phyloP scores from a whole-genome alignment of 148 eudicot genomes.

The Cornus suecica region DNA sequence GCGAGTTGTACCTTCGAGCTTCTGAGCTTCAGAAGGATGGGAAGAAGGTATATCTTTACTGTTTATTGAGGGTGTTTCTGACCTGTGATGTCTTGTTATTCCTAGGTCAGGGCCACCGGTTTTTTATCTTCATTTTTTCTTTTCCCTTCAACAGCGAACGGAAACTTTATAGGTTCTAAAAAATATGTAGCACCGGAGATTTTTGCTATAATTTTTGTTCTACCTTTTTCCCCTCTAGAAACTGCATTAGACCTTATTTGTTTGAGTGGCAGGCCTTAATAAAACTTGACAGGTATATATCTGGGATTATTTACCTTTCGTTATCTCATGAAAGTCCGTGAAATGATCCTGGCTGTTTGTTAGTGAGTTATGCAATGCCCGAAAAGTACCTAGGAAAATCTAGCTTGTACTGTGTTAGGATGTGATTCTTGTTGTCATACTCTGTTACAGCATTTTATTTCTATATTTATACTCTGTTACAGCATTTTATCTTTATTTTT shows the following conservation, averaged over 20 bases:
- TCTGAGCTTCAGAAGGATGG: slow-evolving; percentile 99
- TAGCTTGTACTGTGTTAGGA: not conserved
- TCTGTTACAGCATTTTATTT: not conserved
- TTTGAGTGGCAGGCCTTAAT: not conserved
- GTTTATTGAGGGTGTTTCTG: not conserved
- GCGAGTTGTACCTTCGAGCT: slow-evolving; percentile 98
- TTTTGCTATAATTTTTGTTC: not conserved
- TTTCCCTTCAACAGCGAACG: not conserved
- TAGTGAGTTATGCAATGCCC: not conserved
- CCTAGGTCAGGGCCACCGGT: not conserved
- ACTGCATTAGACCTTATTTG: not conserved
- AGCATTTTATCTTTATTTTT: not conserved
- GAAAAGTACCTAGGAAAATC: not conserved
- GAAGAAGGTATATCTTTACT: slow-evolving; percentile 62
- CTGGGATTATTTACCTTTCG: not conserved
- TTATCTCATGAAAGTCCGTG: not conserved
- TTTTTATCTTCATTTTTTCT: not conserved
- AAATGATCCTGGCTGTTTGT: not conserved
- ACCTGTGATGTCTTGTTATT: not conserved
- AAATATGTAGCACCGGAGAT: not conserved
- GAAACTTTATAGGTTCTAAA: not conserved
- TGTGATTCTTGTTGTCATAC: not conserved
- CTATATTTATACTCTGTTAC: not conserved
- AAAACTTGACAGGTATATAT: not conserved
- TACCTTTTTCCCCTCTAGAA: not conserved